These are phyloP conservation scores for Gorgonomyces haynaldii DNA, from an alignment of 192 early-diverging fungal species.

Conservation along the genomic window DNA sequence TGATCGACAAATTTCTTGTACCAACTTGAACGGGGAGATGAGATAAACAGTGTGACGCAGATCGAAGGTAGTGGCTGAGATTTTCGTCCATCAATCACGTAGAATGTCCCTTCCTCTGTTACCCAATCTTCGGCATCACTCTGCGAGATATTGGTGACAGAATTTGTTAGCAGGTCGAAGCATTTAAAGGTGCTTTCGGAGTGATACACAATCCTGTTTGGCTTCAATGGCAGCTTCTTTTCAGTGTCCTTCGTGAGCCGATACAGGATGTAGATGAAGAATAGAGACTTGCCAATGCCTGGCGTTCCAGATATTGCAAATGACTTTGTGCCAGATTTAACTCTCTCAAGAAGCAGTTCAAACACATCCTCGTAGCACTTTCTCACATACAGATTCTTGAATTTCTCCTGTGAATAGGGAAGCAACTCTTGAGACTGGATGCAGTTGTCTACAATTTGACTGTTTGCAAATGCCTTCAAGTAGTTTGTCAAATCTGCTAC, in stretches of 20 bases:
- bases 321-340: constrained; percentile 5
- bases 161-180: too few species aligned
- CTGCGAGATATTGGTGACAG: too few species aligned
- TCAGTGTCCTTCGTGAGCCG: constrained; percentile 10
- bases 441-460: constrained; percentile 6
- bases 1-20: constrained; percentile 15
- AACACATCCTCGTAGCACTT: constrained; percentile 21
- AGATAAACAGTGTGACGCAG: constrained; percentile 11
- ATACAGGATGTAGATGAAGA: constrained; percentile 20
- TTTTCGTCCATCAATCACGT: constrained; percentile 14
- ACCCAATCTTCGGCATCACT: too few species aligned
- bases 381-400: constrained; percentile 13
- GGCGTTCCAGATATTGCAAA: constrained; percentile 22
- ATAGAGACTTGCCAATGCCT: constrained; percentile 17
- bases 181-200: too few species aligned
- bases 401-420: constrained; percentile 14
- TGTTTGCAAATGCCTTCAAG: constrained; percentile 9
- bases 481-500: constrained; percentile 9
- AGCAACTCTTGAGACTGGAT: constrained; percentile 12
- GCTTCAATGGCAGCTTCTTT: constrained; percentile 8
- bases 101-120: constrained; percentile 16
- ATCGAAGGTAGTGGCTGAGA: constrained; percentile 7
- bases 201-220: constrained; percentile 6
- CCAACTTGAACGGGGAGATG: constrained; percentile 9
- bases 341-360: constrained; percentile 6